A percentile compares a stretch with the other conserved stretches of the same genome.
These are phyloP conservation scores for Vigna unguiculata DNA, from an alignment of 306 rosid genomes.

Conservation along the genomic window DNA sequence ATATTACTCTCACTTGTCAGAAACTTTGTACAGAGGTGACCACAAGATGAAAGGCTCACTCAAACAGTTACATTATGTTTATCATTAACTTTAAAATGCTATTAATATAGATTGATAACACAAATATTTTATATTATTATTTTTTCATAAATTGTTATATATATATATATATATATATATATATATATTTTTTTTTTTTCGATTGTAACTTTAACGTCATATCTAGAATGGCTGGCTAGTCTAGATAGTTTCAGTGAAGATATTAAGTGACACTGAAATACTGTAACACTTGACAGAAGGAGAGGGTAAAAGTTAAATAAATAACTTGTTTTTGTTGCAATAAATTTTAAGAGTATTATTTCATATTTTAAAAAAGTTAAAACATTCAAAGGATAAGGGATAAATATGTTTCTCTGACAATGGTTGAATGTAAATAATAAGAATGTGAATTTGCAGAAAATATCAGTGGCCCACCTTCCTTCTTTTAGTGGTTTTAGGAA, in stretches of 20 bases:
- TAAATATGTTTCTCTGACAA: not conserved
- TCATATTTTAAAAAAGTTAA: not conserved
- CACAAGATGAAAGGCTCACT: not conserved
- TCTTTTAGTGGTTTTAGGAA: not conserved
- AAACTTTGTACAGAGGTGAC: constrained; percentile 1
- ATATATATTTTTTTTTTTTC: not conserved
- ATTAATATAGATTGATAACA: not conserved
- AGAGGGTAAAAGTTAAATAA: not conserved
- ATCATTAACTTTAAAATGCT: not conserved
- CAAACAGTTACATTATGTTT: not conserved
- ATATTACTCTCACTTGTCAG: not conserved
- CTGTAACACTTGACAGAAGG: not conserved
- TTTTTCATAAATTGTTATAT: not conserved
- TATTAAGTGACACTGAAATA: not conserved
- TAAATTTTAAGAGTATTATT: not conserved
- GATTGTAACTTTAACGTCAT: not conserved
- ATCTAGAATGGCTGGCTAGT: not conserved
- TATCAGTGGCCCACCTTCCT: too few relatives aligned
- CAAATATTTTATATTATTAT: not conserved
- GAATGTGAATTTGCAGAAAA: not conserved
- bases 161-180: too few relatives aligned
- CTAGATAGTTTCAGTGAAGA: not conserved
- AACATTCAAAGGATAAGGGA: not conserved
- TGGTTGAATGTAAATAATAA: not conserved
- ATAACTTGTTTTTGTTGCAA: not conserved